Conservation (phyloP, 176 grass and related monocot species). For the Dendrocalamus sinicus region DNA sequence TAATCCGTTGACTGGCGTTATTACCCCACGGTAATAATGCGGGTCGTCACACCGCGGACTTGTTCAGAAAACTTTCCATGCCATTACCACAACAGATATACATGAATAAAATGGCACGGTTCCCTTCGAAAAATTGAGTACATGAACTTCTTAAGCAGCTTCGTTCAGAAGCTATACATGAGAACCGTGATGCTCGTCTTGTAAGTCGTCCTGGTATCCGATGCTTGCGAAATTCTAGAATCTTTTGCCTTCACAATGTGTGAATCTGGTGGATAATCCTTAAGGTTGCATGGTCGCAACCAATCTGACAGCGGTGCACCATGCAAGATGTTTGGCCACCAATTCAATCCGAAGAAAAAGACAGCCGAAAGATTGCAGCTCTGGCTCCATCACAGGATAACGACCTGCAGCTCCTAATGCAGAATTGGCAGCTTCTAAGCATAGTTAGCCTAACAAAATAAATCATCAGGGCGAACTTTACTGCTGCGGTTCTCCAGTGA, state of each 20-base stretch:
- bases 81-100: background rate
- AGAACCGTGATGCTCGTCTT: background rate
- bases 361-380: constrained; percentile 26
- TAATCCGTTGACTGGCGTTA: no score
- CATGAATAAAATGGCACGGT: background rate
- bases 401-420: constrained; percentile 34
- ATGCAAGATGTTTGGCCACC: constrained; percentile 59
- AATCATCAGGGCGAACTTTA: background rate
- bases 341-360: constrained; percentile 60
- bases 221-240: constrained; percentile 17
- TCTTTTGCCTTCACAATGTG: constrained; percentile 36
- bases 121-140: background rate
- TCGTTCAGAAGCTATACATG: constrained; percentile 23
- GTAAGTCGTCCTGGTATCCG: background rate
- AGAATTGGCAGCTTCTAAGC: constrained; percentile 29
- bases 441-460: constrained; percentile 35
- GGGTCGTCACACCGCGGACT: background rate
- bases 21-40: no score
- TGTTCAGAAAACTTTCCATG: constrained; percentile 18
- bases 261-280: constrained; percentile 41
- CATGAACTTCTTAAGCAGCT: constrained; percentile 14
- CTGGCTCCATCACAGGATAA: constrained; percentile 15
- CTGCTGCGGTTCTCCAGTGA: constrained; percentile 24
- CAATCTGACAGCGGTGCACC: constrained; percentile 31
- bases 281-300: constrained; percentile 23